A percentile compares a stretch with the other conserved stretches of the same genome.
phyloP scores from a whole-genome alignment of 176 grass and related monocot genomes.

The Hordeum marinum region DNA sequence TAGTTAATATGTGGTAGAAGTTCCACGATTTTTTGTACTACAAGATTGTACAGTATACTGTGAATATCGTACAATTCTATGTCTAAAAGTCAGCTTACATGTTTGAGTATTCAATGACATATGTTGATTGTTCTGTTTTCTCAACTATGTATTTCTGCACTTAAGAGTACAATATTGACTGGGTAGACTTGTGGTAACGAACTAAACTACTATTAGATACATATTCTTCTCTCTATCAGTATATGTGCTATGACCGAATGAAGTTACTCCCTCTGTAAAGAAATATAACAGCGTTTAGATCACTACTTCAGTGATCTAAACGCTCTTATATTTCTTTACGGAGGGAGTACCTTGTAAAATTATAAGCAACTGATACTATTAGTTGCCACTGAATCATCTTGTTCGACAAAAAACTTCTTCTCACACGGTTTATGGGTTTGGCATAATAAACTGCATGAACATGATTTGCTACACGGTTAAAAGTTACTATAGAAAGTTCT shows the following conservation, averaged over 20 bases:
- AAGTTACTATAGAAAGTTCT: background rate
- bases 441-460: background rate
- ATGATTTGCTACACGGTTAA: background rate
- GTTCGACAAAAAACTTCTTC: background rate
- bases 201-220: background rate
- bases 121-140: background rate
- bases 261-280: background rate
- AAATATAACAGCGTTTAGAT: too few species aligned
- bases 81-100: background rate
- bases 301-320: too few species aligned
- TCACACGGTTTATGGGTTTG: background rate
- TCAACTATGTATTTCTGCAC: background rate
- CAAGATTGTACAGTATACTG: background rate
- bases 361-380: background rate
- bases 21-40: background rate
- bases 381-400: background rate
- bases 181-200: background rate
- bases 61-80: background rate
- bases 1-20: background rate
- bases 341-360: background rate
- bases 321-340: too few species aligned
- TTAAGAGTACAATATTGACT: background rate
- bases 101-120: constrained; percentile 3
- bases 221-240: background rate
- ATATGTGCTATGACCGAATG: constrained; percentile 2